phyloP scores from a whole-genome alignment of 1,139 yeast species.

The Casaregolazyma lundiana region DNA sequence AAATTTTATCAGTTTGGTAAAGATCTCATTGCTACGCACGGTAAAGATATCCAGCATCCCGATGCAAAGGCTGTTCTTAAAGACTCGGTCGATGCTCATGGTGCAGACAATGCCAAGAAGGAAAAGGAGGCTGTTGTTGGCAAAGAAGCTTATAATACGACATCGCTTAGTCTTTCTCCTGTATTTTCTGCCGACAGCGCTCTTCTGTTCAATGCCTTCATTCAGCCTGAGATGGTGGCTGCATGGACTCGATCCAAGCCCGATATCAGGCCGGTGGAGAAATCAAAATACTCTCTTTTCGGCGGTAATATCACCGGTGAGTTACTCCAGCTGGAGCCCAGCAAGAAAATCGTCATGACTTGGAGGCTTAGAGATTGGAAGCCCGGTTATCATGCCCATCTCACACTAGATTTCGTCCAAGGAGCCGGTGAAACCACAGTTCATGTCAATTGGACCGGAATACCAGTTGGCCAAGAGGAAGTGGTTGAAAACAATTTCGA shows the following conservation, averaged over 20 bases:
- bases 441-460: conserved; percentile 78
- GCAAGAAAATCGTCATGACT: conserved; percentile 57
- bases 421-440: conserved; percentile 79
- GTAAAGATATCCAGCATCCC: conserved; percentile 81
- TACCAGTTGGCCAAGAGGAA: conserved; percentile 97
- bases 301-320: conserved; percentile 87
- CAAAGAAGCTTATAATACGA: conserved; percentile 56
- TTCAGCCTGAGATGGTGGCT: conserved; percentile 70
- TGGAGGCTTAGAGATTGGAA: conserved; percentile 95
- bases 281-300: conserved; percentile 64
- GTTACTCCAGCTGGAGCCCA: conserved; percentile 53
- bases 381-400: conserved; percentile 66
- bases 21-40: conserved; percentile 70
- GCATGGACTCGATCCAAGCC: conserved; percentile 90
- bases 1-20: conserved; percentile 62
- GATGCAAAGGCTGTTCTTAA: conserved; percentile 60
- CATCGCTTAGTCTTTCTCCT: conserved; percentile 73
- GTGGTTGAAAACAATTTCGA: conserved; percentile 79
- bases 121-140: conserved; percentile 40
- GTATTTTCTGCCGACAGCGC: conserved; percentile 83
- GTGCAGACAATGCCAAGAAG: conserved; percentile 14
- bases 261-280: conserved; percentile 53
- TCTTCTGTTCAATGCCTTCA: conserved; percentile 69
- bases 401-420: conserved; percentile 63
- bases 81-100: conserved; percentile 12